phyloP scores from a whole-genome alignment of 139 green algal genomes.

The Chloropicon primus region DNA sequence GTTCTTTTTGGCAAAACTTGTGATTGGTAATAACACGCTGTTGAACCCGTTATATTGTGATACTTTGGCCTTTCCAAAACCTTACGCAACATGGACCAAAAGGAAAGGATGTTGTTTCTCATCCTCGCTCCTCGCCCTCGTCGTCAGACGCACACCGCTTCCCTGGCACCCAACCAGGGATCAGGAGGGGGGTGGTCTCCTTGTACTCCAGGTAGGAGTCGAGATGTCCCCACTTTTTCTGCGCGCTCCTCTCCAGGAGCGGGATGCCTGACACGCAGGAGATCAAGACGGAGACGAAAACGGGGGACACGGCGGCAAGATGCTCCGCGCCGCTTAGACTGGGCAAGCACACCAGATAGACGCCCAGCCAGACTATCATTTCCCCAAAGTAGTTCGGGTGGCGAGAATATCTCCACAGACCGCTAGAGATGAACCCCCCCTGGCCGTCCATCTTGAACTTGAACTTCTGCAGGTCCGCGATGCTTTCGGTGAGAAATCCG shows the following conservation, averaged over 20 bases:
- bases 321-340: slow-evolving; percentile 18
- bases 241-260: slow-evolving; percentile 24
- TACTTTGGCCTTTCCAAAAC: too few relatives aligned
- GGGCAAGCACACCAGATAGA: slow-evolving; percentile 37
- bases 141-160: too few relatives aligned
- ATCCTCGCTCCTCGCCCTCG: too few relatives aligned
- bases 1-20: too few relatives aligned
- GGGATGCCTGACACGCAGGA: slow-evolving; percentile 53
- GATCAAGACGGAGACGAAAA: slow-evolving; percentile 55
- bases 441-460: slow-evolving; percentile 61
- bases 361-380: slow-evolving; percentile 51
- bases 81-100: too few relatives aligned
- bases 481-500: slow-evolving; percentile 42
- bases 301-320: slow-evolving; percentile 24
- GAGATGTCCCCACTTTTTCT: not conserved
- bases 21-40: too few relatives aligned
- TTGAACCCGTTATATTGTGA: too few relatives aligned
- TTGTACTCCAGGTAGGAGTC: slow-evolving; percentile 40
- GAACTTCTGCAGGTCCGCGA: slow-evolving; percentile 65
- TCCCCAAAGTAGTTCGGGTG: slow-evolving; percentile 89
- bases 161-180: too few relatives aligned
- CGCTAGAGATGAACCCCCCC: slow-evolving; percentile 59
- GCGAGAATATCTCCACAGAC: slow-evolving; percentile 51
- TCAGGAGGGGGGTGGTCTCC: not conserved
- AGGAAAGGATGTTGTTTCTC: too few relatives aligned